Percentiles rank a stretch among this genome's conserved stretches.
phyloP scores from a whole-genome alignment of 2,329 filamentous ascomycete species.

The Aspergillus sp. region DNA sequence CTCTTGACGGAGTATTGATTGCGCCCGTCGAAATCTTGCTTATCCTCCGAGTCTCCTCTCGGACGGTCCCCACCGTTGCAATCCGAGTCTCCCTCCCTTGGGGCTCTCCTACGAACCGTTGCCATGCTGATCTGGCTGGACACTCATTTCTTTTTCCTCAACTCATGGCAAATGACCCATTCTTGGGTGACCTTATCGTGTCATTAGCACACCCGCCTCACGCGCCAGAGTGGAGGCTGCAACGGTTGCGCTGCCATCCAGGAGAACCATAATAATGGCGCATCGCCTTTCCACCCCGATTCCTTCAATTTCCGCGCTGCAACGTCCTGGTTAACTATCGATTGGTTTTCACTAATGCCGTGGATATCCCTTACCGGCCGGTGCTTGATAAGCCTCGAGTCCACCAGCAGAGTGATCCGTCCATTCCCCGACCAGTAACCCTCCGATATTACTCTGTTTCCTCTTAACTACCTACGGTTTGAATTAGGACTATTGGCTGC shows the following conservation, averaged over 20 bases:
- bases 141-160: not conserved
- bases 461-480: not conserved
- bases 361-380: conserved; percentile 22
- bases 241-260: not conserved
- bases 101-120: not conserved
- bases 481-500: not conserved
- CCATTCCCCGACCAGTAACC: conserved; percentile 4
- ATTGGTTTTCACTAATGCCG: conserved; percentile 14
- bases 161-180: not conserved
- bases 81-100: not conserved
- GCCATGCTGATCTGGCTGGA: not conserved
- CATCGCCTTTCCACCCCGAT: not conserved
- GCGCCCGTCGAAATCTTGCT: not conserved
- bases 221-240: not conserved
- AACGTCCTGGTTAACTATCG: conserved; percentile 16
- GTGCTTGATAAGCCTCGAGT: conserved; percentile 24
- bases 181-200: not conserved
- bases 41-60: not conserved
- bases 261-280: not conserved
- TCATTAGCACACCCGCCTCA: not conserved
- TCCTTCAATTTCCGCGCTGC: not conserved
- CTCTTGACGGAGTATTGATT: not conserved
- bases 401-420: conserved; percentile 5
- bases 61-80: not conserved
- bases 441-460: conserved; percentile 6